Base-by-base conservation (phyloP, 768 basidiomycete species). In the Tulasnella sp. region DNA sequence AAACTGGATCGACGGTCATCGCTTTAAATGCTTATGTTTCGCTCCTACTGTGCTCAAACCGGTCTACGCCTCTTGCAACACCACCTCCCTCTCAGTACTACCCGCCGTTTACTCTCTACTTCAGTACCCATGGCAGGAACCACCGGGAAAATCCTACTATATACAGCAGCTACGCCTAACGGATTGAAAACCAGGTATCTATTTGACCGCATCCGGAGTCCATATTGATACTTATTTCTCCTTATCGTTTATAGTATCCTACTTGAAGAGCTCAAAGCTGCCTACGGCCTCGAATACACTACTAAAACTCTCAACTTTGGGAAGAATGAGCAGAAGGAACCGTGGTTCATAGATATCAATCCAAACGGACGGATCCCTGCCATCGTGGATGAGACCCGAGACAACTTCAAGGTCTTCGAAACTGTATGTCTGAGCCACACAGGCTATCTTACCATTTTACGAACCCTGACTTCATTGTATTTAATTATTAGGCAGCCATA, bases 301-400 rank as follows among this genome's bases (percentile, higher is more conserved):
- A 65, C 67, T 51, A 52, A 64, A 61, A 74, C 68, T 44, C 77
- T 93, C 64, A 73, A 80, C 61, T 75, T 92, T 63, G 69, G 68
- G 11, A 80, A 78, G 63, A 84, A 84, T 65, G 73, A 74, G n/a
- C 89, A 92, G 73, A 92, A 92, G 73, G 81, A 86, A 67, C 77
- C 77, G 0, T 89, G 85, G 85, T 92, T 84, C 72, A 76, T 91
- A 32, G 19, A 64, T 42, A 67, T 84, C 64, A 87, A 86, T 68
- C 85, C 84, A 5, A 87, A 85, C 38, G 76, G 77, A 0, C 73
- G 85, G 50, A 88, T 89, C 58, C 86, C 87, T 4, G 76, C 77
- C 26, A 70, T 89, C 34, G 73, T 81, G 34, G 85, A 89, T 68
- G 78, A 76, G 56, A 72, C 75, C 23, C 78, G 81, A 63, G 74